phyloP scores from a whole-genome alignment of 2,329 filamentous ascomycete genomes.

The Fusarium sp. region DNA sequence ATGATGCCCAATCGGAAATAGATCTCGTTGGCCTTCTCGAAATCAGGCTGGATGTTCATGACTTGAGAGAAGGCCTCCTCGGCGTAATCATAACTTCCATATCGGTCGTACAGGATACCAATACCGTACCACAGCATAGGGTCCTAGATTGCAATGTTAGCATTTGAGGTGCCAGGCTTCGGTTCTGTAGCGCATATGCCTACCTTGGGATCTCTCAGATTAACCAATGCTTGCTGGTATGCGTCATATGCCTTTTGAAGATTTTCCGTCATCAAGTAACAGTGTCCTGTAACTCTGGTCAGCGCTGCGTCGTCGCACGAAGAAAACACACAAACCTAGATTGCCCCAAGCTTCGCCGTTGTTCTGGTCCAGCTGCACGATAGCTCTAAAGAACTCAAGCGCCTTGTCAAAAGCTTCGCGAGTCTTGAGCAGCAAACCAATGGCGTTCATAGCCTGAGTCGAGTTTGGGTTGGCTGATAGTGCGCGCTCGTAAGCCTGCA shows the following conservation, averaged over 20 bases:
- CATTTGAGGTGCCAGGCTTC: not conserved
- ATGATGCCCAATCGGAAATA: conserved; percentile 99
- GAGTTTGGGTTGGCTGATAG: conserved; percentile 90
- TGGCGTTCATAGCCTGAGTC: conserved; percentile 92
- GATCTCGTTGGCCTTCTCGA: conserved; percentile 99
- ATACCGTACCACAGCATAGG: conserved; percentile 99
- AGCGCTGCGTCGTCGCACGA: conserved; percentile 30
- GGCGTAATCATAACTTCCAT: conserved; percentile 95
- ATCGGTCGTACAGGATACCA: conserved; percentile 95
- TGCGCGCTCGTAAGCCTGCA: conserved; percentile 91
- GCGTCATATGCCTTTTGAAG: conserved; percentile 96
- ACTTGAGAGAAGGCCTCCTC: conserved; percentile 99
- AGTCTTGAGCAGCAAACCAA: conserved; percentile 90
- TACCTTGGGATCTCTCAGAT: conserved; percentile 93
- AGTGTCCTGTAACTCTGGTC: conserved; percentile 77
- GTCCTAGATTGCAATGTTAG: conserved; percentile 69
- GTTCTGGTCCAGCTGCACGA: conserved; percentile 87
- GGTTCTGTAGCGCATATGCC: conserved; percentile 37
- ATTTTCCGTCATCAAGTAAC: conserved; percentile 99
- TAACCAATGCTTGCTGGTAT: conserved; percentile 95
- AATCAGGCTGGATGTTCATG: conserved; percentile 97
- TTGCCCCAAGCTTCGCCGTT: conserved; percentile 98
- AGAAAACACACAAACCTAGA: conserved; percentile 73
- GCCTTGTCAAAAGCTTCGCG: conserved; percentile 96
- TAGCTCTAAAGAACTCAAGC: conserved; percentile 91